Percentiles rank a stretch among this genome's conserved stretches.
Conservation (phyloP, 2,329 filamentous ascomycete genomes). For the Gnomoniopsis smithogilvyi region DNA sequence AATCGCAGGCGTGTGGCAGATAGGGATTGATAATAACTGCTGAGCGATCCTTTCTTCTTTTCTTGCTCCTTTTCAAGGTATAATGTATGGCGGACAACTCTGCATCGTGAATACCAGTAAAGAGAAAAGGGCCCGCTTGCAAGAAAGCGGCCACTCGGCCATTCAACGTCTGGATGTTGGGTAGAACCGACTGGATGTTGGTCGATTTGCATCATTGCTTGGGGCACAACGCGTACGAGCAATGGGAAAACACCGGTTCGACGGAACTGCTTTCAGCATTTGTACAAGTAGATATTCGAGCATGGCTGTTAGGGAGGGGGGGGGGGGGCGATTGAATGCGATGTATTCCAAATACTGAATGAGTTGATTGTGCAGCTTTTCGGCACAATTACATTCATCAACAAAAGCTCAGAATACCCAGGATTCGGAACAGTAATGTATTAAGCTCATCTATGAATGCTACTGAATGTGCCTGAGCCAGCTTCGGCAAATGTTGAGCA, state of each 20-base stretch:
- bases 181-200: neutral
- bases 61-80: no score
- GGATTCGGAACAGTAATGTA: neutral
- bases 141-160: neutral
- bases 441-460: neutral
- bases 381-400: neutral
- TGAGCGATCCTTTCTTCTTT: no score
- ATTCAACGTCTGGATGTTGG: neutral
- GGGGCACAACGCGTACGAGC: neutral
- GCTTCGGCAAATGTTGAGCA: no score
- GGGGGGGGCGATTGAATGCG: neutral
- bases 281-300: constrained; percentile 2
- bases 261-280: neutral
- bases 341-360: neutral
- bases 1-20: neutral
- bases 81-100: neutral
- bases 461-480: no score
- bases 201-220: neutral
- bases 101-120: neutral
- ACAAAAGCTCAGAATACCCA: neutral
- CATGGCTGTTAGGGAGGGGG: neutral
- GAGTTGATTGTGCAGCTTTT: neutral
- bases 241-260: neutral
- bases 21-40: neutral
- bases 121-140: neutral